phyloP scores from a whole-genome alignment of 805 yeast species.

The Tetrapisispora arboricola region DNA sequence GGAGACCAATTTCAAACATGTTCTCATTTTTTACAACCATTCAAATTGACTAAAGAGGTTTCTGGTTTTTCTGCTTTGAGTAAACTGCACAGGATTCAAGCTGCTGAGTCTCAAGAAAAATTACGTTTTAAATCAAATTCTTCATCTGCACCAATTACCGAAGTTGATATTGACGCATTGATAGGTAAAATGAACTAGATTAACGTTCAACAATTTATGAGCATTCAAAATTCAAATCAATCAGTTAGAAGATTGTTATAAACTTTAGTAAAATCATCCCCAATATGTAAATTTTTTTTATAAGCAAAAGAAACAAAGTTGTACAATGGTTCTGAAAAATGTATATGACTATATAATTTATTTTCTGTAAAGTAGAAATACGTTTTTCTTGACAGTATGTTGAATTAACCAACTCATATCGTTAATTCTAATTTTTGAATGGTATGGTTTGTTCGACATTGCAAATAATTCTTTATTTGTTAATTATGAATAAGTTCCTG shows the following conservation, averaged over 20 bases:
- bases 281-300: too few relatives aligned
- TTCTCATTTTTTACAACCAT: conserved; percentile 57
- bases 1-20: conserved; percentile 57
- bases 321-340: too few relatives aligned
- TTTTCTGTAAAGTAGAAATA: too few relatives aligned
- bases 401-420: too few relatives aligned
- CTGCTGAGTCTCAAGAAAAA: conserved; percentile 39
- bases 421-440: too few relatives aligned
- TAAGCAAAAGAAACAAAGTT: too few relatives aligned
- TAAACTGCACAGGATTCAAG: conserved; percentile 53
- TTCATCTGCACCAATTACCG: conserved; percentile 54
- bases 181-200: conserved; percentile 49
- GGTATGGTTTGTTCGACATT: too few relatives aligned
- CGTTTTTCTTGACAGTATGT: too few relatives aligned
- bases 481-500: neutral
- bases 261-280: neutral
- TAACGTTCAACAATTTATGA: neutral
- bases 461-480: too few relatives aligned
- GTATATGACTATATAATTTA: too few relatives aligned
- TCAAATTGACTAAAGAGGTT: conserved; percentile 57
- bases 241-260: neutral
- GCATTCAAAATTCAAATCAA: neutral
- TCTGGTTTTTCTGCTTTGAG: conserved; percentile 67
- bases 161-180: conserved; percentile 63
- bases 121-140: conserved; percentile 42